Evolutionary conservation across 768 basidiomycete genomes (phyloP).

Genomic region (Podaxis sp.): DNA sequence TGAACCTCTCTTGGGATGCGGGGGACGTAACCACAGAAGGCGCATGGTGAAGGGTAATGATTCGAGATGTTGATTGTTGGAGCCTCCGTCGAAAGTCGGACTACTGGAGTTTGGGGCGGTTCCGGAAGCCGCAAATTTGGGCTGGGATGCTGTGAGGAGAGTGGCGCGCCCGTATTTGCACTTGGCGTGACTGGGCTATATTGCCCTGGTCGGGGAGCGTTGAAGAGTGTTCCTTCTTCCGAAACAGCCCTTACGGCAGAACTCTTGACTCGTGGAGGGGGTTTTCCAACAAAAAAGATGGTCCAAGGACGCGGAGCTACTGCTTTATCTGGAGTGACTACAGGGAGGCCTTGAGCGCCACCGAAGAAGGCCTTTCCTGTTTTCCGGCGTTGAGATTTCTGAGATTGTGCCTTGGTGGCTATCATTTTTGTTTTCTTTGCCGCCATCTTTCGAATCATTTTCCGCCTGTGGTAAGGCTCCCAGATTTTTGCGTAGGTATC

Average conservation of each 20-base stretch:
- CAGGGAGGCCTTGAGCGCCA: not conserved
- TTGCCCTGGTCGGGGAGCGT: not conserved
- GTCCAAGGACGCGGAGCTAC: not conserved
- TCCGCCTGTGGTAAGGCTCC: not conserved
- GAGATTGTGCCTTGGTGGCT: not conserved
- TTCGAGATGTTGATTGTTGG: too few relatives aligned
- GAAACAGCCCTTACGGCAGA: not conserved
- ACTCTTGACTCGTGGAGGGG: not conserved
- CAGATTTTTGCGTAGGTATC: slow-evolving; percentile 2
- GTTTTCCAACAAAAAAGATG: slow-evolving; percentile 7
- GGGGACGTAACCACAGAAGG: slow-evolving; percentile 6
- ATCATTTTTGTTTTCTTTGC: not conserved
- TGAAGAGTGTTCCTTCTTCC: not conserved
- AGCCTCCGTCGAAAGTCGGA: not conserved
- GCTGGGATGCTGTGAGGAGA: not conserved
- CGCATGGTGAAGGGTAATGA: not conserved
- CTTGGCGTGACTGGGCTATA: not conserved
- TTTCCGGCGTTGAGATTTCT: not conserved
- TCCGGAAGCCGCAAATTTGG: not conserved
- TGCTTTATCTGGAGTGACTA: not conserved
- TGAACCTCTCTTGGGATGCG: not conserved
- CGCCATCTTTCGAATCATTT: not conserved
- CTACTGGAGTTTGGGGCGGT: not conserved
- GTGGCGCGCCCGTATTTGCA: not conserved
- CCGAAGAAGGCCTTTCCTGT: too few relatives aligned